Evolutionary conservation across 1,284 basidiomycete species (phyloP).

Genomic region (Apiotrichum akiyoshidainum): DNA sequence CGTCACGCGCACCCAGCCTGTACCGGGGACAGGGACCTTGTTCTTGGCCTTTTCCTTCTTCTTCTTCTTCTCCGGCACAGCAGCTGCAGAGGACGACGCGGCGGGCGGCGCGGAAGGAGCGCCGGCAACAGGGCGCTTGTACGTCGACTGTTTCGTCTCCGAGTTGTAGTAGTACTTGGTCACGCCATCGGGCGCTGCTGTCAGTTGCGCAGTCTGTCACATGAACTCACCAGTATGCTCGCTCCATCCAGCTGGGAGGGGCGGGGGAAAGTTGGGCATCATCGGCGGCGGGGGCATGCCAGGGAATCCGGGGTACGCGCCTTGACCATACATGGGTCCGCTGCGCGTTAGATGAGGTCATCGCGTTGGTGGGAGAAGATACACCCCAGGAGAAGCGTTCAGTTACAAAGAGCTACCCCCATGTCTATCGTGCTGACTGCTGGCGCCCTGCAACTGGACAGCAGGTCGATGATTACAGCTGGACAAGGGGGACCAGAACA

Average conservation of each 20-base stretch:
- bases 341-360: background rate
- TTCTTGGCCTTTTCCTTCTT: conserved; percentile 84
- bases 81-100: conserved; percentile 20
- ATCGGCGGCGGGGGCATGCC: conserved; percentile 16
- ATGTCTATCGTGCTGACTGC: too few species aligned
- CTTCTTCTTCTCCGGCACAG: conserved; percentile 46
- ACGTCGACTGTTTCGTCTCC: conserved; percentile 77
- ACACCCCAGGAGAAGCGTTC: background rate
- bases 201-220: conserved; percentile 26
- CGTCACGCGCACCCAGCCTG: conserved; percentile 81
- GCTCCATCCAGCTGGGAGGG: conserved; percentile 68
- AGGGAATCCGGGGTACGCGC: conserved; percentile 4
- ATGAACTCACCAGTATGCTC: conserved; percentile 61
- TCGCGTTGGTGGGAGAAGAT: too few species aligned
- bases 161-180: conserved; percentile 81
- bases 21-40: conserved; percentile 80
- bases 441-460: conserved; percentile 60
- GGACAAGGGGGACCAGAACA: conserved; percentile 48
- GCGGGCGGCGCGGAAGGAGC: conserved; percentile 46
- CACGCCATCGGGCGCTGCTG: conserved; percentile 68
- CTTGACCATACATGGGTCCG: conserved; percentile 3
- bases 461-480: conserved; percentile 64
- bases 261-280: conserved; percentile 51
- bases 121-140: conserved; percentile 65
- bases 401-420: too few species aligned